phyloP scores from a whole-genome alignment of 2,329 filamentous ascomycete species.

The Aspergillus unguis region DNA sequence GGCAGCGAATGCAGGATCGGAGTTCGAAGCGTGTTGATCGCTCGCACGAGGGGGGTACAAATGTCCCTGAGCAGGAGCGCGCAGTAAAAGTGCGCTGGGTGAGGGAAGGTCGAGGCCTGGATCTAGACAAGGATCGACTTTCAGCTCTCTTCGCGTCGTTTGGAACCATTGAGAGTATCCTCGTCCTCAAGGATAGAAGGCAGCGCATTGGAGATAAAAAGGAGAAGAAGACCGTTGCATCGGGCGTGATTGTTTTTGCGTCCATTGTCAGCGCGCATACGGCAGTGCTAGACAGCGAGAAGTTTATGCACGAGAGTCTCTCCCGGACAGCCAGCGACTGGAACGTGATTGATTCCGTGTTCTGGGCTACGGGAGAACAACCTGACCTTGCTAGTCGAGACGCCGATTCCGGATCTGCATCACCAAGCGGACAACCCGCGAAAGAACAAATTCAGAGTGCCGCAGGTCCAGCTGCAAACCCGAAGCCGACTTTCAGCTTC shows the following conservation, averaged over 20 bases:
- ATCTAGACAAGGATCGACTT: conserved; percentile 49
- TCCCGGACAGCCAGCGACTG: conserved; percentile 41
- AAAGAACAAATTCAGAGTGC: conserved; percentile 10
- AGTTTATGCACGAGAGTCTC: conserved; percentile 25
- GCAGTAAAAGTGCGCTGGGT: conserved; percentile 58
- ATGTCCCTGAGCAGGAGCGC: conserved; percentile 54
- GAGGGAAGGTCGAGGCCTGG: conserved; percentile 45
- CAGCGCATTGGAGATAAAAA: conserved; percentile 48
- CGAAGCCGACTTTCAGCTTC: conserved; percentile 35
- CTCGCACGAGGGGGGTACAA: conserved; percentile 37
- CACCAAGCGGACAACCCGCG: conserved; percentile 26
- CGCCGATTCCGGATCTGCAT: conserved; percentile 15
- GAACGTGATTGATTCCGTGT: conserved; percentile 51
- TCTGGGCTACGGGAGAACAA: conserved; percentile 53
- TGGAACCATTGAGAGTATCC: conserved; percentile 55
- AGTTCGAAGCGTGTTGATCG: conserved; percentile 31
- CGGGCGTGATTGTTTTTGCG: conserved; percentile 54
- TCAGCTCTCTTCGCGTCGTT: conserved; percentile 50
- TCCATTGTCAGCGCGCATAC: conserved; percentile 58
- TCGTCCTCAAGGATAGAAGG: conserved; percentile 57
- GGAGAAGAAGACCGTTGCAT: conserved; percentile 52
- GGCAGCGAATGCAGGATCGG: conserved; percentile 35
- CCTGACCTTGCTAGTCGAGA: conserved; percentile 42
- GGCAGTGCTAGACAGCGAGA: conserved; percentile 52
- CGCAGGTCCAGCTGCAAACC: conserved; percentile 11